phyloP scores from a whole-genome alignment of 2,329 filamentous ascomycete genomes.

The Botrytis sinoallii region DNA sequence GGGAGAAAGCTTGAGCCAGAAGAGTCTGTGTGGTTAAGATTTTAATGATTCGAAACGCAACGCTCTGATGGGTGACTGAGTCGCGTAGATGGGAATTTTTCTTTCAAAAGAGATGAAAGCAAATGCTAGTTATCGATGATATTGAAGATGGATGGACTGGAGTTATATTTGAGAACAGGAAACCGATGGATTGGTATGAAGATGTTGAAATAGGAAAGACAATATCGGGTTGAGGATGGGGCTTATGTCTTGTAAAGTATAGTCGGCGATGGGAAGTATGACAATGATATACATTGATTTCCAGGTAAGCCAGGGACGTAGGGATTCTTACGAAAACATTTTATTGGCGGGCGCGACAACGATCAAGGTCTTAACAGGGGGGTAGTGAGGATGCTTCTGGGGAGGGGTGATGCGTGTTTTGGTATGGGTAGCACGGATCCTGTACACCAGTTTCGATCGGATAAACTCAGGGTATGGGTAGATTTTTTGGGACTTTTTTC shows the following conservation, averaged over 20 bases:
- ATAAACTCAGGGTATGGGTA: slow-evolving; percentile 17
- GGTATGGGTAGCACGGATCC: slow-evolving; percentile 19
- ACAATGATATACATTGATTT: slow-evolving; percentile 21
- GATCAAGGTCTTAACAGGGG: slow-evolving; percentile 21
- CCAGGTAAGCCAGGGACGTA: slow-evolving; percentile 10
- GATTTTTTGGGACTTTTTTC: neutral
- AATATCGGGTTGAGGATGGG: slow-evolving; percentile 16
- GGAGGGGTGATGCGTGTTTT: slow-evolving; percentile 19
- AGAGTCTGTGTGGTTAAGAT: neutral
- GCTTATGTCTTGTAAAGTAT: slow-evolving; percentile 19
- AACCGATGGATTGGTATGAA: slow-evolving; percentile 12
- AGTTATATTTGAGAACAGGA: slow-evolving; percentile 12
- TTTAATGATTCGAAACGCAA: slow-evolving; percentile 8
- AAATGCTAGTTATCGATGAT: neutral
- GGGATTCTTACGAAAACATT: slow-evolving; percentile 21
- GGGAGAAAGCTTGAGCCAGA: slow-evolving; percentile 1
- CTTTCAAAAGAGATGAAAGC: slow-evolving; percentile 2
- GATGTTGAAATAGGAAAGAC: slow-evolving; percentile 15
- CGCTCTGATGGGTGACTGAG: slow-evolving; percentile 9
- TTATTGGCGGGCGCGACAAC: slow-evolving; percentile 20
- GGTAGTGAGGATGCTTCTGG: slow-evolving; percentile 13
- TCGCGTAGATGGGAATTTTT: slow-evolving; percentile 10
- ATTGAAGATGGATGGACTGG: slow-evolving; percentile 11
- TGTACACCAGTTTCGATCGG: slow-evolving; percentile 20
- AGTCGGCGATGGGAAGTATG: slow-evolving; percentile 22